phyloP scores from a whole-genome alignment of 2,329 filamentous ascomycete species.

The Furcasterigmium sp. region DNA sequence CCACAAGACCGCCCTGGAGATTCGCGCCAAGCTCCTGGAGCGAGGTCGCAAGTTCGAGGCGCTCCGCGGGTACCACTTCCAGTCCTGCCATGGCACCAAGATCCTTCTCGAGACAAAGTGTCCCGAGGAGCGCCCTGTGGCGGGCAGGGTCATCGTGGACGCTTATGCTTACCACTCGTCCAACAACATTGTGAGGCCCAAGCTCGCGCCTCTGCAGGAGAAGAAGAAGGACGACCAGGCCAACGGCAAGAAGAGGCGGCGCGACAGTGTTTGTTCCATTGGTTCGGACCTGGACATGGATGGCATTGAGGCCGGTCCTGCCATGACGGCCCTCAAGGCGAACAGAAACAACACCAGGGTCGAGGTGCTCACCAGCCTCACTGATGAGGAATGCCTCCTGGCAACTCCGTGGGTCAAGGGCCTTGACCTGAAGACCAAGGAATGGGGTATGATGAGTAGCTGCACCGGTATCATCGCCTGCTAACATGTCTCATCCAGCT shows the following conservation, averaged over 20 bases:
- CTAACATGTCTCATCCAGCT: background rate
- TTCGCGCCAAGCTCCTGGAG: background rate
- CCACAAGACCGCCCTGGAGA: background rate
- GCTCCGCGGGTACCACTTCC: conserved; percentile 26
- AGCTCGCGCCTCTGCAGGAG: conserved; percentile 7
- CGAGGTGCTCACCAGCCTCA: conserved; percentile 20
- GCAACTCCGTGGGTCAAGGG: conserved; percentile 29
- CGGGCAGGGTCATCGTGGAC: conserved; percentile 27
- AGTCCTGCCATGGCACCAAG: conserved; percentile 20
- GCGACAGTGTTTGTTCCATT: background rate
- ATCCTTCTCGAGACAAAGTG: conserved; percentile 17
- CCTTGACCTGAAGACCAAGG: conserved; percentile 29
- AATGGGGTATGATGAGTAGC: conserved; percentile 10
- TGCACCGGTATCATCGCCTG: no score
- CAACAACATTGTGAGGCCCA: conserved; percentile 22
- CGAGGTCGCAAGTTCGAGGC: conserved; percentile 24
- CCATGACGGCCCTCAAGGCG: background rate
- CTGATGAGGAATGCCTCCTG: conserved; percentile 27
- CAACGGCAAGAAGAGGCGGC: background rate
- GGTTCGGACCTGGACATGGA: background rate
- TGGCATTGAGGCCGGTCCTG: background rate
- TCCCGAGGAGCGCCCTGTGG: conserved; percentile 19
- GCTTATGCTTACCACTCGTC: conserved; percentile 27
- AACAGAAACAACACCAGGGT: conserved; percentile 5
- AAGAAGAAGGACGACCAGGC: background rate